Conservation (phyloP, 2,329 filamentous ascomycete species). For the Arthrinium phaeospermum region DNA sequence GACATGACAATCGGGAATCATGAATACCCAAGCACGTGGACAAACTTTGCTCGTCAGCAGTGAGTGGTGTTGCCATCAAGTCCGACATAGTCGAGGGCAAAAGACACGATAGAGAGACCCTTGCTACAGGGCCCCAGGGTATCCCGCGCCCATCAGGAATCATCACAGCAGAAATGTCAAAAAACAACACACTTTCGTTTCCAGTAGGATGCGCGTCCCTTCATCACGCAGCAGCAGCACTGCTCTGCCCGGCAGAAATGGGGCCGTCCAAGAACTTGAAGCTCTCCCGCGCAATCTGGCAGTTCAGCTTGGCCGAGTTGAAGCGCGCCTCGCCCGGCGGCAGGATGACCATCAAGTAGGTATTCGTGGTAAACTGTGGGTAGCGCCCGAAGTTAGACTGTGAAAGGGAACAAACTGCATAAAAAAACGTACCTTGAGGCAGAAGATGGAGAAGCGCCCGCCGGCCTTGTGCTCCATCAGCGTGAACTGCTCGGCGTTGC, state of each 20-base stretch:
- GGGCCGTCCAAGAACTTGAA: slow-evolving; percentile 73
- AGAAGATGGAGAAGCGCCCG: slow-evolving; percentile 86
- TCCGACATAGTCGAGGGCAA: neutral
- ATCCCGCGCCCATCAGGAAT: neutral
- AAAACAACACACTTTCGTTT: neutral
- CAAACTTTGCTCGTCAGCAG: neutral
- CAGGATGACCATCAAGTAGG: slow-evolving; percentile 90
- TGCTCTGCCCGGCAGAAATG: slow-evolving; percentile 24
- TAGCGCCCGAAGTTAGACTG: neutral
- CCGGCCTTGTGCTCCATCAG: slow-evolving; percentile 81
- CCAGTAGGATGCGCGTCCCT: neutral
- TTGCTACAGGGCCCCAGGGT: neutral
- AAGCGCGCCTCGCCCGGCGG: slow-evolving; percentile 91
- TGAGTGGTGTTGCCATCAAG: neutral
- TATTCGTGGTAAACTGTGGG: slow-evolving; percentile 83
- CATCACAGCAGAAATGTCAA: neutral
- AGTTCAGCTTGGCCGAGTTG: slow-evolving; percentile 89
- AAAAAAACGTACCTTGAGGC: slow-evolving; percentile 71
- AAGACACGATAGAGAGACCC: neutral
- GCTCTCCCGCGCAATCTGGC: slow-evolving; percentile 81
- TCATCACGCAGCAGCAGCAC: neutral
- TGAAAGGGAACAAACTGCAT: no score
- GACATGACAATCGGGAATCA: neutral
- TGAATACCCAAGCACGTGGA: neutral
- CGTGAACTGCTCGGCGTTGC: slow-evolving; percentile 80